These are phyloP conservation scores for Alternaria triticimaculans DNA, from an alignment of 2,329 filamentous ascomycete genomes.

Conservation along the genomic window DNA sequence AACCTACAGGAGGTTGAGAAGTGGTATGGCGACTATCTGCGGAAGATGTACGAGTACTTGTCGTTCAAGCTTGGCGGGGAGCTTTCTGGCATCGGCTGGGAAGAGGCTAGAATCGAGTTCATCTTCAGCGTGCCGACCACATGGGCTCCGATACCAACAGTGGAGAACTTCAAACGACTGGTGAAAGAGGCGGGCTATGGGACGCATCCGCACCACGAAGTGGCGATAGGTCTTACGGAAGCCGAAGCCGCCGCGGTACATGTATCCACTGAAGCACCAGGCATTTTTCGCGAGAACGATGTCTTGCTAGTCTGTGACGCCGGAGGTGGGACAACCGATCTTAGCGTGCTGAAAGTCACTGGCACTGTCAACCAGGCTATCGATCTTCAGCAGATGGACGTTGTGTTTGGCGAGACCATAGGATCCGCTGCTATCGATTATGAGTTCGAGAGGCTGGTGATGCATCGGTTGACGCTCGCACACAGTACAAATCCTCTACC, in stretches of 20 bases:
- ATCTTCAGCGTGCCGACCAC: conserved; percentile 66
- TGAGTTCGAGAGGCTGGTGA: conserved; percentile 48
- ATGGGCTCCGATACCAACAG: conserved; percentile 58
- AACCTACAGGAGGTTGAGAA: conserved; percentile 54
- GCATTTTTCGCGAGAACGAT: conserved; percentile 50
- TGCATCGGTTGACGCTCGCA: conserved; percentile 37
- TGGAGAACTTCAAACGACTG: conserved; percentile 60
- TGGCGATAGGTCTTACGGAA: conserved; percentile 58
- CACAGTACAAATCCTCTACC: conserved; percentile 33
- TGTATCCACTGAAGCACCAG: conserved; percentile 48
- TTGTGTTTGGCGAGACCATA: conserved; percentile 51
- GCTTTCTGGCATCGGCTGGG: conserved; percentile 46
- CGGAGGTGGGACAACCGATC: conserved; percentile 58
- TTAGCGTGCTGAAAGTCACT: conserved; percentile 48
- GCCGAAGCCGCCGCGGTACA: conserved; percentile 62
- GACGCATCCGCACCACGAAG: conserved; percentile 43
- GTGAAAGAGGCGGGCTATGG: conserved; percentile 60
- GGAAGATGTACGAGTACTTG: conserved; percentile 58
- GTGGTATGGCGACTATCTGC: conserved; percentile 59
- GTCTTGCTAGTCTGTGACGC: conserved; percentile 59
- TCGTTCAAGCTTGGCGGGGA: conserved; percentile 48
- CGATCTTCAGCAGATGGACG: conserved; percentile 44
- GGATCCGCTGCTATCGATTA: conserved; percentile 52
- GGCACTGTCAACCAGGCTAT: conserved; percentile 35
- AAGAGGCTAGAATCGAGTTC: conserved; percentile 58